These are phyloP conservation scores for Choiromyces venosus DNA, from an alignment of 495 filamentous ascomycete species.

Conservation along the genomic window DNA sequence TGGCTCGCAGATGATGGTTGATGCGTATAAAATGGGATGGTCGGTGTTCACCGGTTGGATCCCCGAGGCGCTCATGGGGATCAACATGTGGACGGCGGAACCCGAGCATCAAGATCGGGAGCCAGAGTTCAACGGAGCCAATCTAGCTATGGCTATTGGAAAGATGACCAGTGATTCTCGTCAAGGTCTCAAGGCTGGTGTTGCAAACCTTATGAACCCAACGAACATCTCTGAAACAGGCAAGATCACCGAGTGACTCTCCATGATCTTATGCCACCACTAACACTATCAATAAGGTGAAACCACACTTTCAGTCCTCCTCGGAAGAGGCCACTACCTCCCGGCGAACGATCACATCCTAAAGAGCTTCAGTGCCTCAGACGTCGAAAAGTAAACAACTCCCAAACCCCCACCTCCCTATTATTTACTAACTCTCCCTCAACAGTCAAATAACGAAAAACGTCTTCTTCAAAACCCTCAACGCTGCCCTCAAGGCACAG, in stretches of 20 bases:
- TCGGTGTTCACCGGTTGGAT: slow-evolving; percentile 34
- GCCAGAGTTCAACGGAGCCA: slow-evolving; percentile 12
- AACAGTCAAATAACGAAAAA: slow-evolving; percentile 33
- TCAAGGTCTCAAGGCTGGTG: slow-evolving; percentile 16
- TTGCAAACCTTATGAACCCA: slow-evolving; percentile 24
- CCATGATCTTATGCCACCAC: slow-evolving; percentile 2
- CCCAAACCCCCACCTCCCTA: not conserved
- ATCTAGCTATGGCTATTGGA: slow-evolving; percentile 26
- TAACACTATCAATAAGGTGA: slow-evolving; percentile 14
- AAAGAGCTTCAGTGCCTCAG: slow-evolving; percentile 21
- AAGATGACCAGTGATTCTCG: slow-evolving; percentile 20
- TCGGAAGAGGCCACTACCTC: slow-evolving; percentile 29
- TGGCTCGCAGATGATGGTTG: slow-evolving; percentile 13
- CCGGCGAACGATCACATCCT: slow-evolving; percentile 26
- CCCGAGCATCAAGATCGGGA: slow-evolving; percentile 15
- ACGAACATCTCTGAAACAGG: slow-evolving; percentile 4
- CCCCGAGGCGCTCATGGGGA: slow-evolving; percentile 16
- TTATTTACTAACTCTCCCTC: not conserved
- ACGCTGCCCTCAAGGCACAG: slow-evolving; percentile 35
- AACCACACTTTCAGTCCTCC: slow-evolving; percentile 28
- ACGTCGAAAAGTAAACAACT: slow-evolving; percentile 23
- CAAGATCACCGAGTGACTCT: not conserved
- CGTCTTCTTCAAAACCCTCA: slow-evolving; percentile 38
- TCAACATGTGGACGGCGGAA: slow-evolving; percentile 21
- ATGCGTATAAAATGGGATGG: slow-evolving; percentile 16